Base-by-base conservation (phyloP, 108 stramenopile species). In the Stephanodiscus minutulus region DNA sequence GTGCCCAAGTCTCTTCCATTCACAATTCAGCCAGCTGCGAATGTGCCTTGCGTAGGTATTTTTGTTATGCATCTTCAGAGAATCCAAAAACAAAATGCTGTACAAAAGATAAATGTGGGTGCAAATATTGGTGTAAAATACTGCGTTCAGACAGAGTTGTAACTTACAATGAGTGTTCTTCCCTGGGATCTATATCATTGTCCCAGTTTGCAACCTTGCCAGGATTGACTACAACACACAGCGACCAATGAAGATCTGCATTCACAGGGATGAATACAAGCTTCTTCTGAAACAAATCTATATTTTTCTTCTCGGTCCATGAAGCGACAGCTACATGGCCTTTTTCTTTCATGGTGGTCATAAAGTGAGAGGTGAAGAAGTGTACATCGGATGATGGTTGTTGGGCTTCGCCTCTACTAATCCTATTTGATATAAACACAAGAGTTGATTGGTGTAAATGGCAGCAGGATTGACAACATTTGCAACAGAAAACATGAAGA, bases 191-290 rank as follows among this genome's bases (percentile, higher is more conserved):
- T 13, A n/a, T 0, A 12, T 59, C 41, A 29, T 64, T 13, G 24
- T 60, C 62, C 20, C 17, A 62, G 21, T 37, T 72, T 9, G 53
- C 44, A 52, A 96, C 84, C 0, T 47, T 43, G 13, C 94, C 93
- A 22, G 96, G 97, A 76, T 97, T 96, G 56, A 91, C 89, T 48
- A 97, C 85, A 43, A 96, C 94, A 58, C 92, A 95, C 7, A 99
- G 84, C 24, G 94, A 95, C 98, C 98, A 99, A 81, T 99, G 98
- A 43, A 97, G 66, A 59, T 75, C 59, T 72, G 92, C 91, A 77
- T 96, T 96, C 58, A 99, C 86, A 0, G 98, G 98, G n/a, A 99
- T 81, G 66, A 98, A 90, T 24, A 98, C 84, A 9, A 97, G 74
- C 60, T 87, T 87, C 77, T 97, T 96, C 12, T 79, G 39, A 69